Base-by-base conservation (phyloP, 129 eudicot genomes). In the Flaveria trinervia region DNA sequence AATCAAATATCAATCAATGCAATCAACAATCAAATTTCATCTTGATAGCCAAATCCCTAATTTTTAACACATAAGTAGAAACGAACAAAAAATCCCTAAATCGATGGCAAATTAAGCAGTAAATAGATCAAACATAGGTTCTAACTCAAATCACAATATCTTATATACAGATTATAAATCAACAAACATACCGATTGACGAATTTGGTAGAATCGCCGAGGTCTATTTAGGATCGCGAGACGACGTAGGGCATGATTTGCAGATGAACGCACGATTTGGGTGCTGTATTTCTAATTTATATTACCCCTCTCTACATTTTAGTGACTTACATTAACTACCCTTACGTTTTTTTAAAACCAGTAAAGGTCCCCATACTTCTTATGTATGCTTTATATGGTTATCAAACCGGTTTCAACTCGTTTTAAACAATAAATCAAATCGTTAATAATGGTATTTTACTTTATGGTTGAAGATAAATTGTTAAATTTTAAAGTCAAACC, bases 161-260 rank as follows among this genome's bases (percentile, higher is more conserved):
- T 9, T 9, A 48, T 30, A 55, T 77, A 43, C 15, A 17, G 12
- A 13, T 55, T 43, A 30, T 44, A 14, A 57, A 77, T 77, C 14
- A 55, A 68, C 17, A 68, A 66, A 77, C 67, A 55, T 69, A 77
- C 76, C 75, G 8, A 17, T 70, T 70, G 50, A 77, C 1, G 16
- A 68, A 54, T 15, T 60, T 23, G 61, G 48, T 16, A 44, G 69
- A 68, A 77, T 54, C 68, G 14, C 30, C 48, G 41, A 68, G 20
- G 75, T 68, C 14, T 67, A 73, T 52, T 77, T 74, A 68, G 72
- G 55, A 76, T 48, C 54, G 80, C 50, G 65, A 76, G 41, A 48
- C 16, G 14, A 45, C 11, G 56, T 4, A 15, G 70, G 61, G 60
- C 51, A 64, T 62, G 79, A 52, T 74, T 74, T 46, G 16, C 46